phyloP scores from a whole-genome alignment of 2,329 filamentous ascomycete species.

The Westerdykella sp. region DNA sequence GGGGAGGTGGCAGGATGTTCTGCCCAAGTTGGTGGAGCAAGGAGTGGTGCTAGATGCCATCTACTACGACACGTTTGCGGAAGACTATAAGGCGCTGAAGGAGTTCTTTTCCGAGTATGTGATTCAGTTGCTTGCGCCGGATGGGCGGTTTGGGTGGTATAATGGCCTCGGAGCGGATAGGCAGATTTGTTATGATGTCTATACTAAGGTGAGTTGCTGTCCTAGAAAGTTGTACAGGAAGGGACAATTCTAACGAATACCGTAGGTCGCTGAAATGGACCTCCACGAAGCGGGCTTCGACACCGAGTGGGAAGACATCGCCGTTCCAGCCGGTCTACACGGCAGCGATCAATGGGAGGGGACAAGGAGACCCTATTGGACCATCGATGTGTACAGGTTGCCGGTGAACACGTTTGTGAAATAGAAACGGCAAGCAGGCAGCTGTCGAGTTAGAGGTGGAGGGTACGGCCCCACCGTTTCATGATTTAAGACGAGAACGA shows the following conservation, averaged over 20 bases:
- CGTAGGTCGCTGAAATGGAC: constrained; percentile 32
- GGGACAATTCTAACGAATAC: constrained; percentile 2
- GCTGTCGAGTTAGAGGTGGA: no score
- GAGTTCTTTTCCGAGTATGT: constrained; percentile 36
- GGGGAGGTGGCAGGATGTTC: constrained; percentile 75
- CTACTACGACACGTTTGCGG: constrained; percentile 37
- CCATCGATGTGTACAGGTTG: constrained; percentile 32
- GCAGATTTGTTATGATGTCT: constrained; percentile 37
- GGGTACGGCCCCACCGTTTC: no score
- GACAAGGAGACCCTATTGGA: constrained; percentile 33
- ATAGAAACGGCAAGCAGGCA: constrained; percentile 3
- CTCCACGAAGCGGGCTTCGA: constrained; percentile 33
- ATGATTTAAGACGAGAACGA: no score
- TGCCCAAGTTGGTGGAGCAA: constrained; percentile 60
- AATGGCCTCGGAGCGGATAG: constrained; percentile 35
- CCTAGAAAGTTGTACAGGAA: not conserved
- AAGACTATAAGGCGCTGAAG: constrained; percentile 33
- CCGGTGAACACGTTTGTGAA: constrained; percentile 34
- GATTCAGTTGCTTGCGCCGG: constrained; percentile 25
- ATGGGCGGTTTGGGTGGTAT: constrained; percentile 35
- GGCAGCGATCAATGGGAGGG: constrained; percentile 33
- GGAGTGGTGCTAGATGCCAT: constrained; percentile 71
- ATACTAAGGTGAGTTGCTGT: constrained; percentile 28
- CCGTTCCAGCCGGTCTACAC: constrained; percentile 27
- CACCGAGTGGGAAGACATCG: constrained; percentile 33